Evolutionary conservation across 371 early-diverging fungal species (phyloP).

Genomic region (Actinomucor elegans): DNA sequence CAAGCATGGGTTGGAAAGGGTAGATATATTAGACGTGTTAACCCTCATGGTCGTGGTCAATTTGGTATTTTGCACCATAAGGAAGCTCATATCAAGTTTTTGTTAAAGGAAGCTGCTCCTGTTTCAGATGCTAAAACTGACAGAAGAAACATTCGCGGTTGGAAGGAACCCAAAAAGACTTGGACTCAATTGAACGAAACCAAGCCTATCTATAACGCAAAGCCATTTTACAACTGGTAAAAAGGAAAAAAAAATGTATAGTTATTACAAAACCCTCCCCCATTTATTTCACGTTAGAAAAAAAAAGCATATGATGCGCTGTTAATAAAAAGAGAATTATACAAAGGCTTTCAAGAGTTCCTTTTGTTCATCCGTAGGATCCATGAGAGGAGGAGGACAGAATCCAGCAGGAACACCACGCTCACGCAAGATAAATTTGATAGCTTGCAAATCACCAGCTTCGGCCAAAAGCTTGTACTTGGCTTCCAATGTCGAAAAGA

Average conservation of each 20-base stretch:
- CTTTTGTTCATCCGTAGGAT: constrained; percentile 14
- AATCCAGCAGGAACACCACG: constrained; percentile 24
- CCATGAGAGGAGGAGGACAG: constrained; percentile 27
- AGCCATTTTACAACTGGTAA: constrained; percentile 81
- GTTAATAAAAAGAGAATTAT: too few species aligned
- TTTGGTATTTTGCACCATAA: constrained; percentile 81
- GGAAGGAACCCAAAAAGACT: constrained; percentile 66
- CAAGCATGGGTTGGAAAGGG: constrained; percentile 94
- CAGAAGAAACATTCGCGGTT: constrained; percentile 60
- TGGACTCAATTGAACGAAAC: constrained; percentile 72
- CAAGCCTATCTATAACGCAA: constrained; percentile 79
- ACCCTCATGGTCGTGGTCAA: constrained; percentile 81
- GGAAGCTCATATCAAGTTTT: constrained; percentile 81
- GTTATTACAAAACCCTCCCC: too few species aligned
- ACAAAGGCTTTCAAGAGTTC: background rate
- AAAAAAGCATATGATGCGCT: too few species aligned
- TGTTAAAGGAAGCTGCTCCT: constrained; percentile 60
- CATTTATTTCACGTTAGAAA: too few species aligned
- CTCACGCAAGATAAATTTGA: constrained; percentile 32
- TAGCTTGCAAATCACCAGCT: constrained; percentile 15
- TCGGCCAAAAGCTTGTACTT: constrained; percentile 12
- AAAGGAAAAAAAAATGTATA: too few species aligned
- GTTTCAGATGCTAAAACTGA: constrained; percentile 17
- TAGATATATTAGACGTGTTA: constrained; percentile 62
- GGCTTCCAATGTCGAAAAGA: constrained; percentile 4